Conservation (phyloP, 2,329 filamentous ascomycete species). For the Xenosphaeropsis pyriputrescens region DNA sequence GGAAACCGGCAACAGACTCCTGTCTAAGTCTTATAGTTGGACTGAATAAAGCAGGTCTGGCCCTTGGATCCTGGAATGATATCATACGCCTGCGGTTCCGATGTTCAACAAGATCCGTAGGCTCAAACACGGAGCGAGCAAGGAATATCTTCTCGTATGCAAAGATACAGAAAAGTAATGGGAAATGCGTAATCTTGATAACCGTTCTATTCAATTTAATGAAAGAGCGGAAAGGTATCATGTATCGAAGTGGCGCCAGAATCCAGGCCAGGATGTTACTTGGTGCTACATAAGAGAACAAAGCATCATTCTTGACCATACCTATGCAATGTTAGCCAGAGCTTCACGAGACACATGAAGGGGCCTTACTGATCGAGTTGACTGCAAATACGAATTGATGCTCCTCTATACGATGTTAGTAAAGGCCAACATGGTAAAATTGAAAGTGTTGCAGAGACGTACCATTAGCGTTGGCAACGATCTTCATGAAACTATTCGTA, state of each 20-base stretch:
- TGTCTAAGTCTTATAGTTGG: constrained; percentile 60
- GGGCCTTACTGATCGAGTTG: constrained; percentile 62
- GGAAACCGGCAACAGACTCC: constrained; percentile 75
- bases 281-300: constrained; percentile 88
- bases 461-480: constrained; percentile 83
- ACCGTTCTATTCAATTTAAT: constrained; percentile 77
- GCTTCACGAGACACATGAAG: too few species aligned
- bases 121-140: constrained; percentile 62
- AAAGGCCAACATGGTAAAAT: too few species aligned
- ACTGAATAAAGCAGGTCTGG: constrained; percentile 53
- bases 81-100: constrained; percentile 32
- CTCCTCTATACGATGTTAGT: constrained; percentile 28
- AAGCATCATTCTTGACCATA: constrained; percentile 94
- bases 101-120: constrained; percentile 71
- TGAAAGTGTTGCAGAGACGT: too few species aligned
- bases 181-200: constrained; percentile 84
- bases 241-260: constrained; percentile 67
- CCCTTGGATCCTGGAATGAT: constrained; percentile 40
- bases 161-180: constrained; percentile 75
- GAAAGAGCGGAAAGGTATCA: constrained; percentile 67
- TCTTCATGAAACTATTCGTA: constrained; percentile 91
- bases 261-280: constrained; percentile 87
- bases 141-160: constrained; percentile 73
- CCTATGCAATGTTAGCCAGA: too few species aligned
- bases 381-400: constrained; percentile 90